Conservation (phyloP, 805 yeast genomes). For the Clavispora asparagi region DNA sequence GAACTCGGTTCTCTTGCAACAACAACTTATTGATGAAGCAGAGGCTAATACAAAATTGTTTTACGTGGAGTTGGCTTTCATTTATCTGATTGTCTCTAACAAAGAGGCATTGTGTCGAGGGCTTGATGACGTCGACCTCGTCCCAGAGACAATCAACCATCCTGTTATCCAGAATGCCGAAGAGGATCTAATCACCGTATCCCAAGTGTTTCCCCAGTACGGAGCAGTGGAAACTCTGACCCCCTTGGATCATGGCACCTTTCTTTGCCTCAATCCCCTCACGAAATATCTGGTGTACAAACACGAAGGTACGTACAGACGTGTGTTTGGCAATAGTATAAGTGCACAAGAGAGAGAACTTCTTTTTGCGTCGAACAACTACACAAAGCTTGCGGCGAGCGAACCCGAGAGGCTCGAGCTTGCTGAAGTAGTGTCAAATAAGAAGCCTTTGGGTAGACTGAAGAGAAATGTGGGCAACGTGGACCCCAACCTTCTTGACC, state of each 20-base stretch:
- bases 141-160: neutral
- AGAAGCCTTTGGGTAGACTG: slow-evolving; percentile 25
- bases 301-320: slow-evolving; percentile 15
- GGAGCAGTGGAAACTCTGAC: slow-evolving; percentile 25
- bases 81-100: slow-evolving; percentile 18
- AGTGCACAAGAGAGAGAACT: slow-evolving; percentile 32
- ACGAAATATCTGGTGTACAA: slow-evolving; percentile 35
- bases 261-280: slow-evolving; percentile 28
- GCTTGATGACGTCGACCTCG: slow-evolving; percentile 1
- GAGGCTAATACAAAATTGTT: slow-evolving; percentile 19
- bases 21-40: slow-evolving; percentile 14
- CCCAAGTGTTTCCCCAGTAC: slow-evolving; percentile 39
- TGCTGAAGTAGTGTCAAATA: slow-evolving; percentile 3
- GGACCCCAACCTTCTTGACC: slow-evolving; percentile 38
- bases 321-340: slow-evolving; percentile 21
- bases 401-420: slow-evolving; percentile 3
- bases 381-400: slow-evolving; percentile 2
- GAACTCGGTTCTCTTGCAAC: slow-evolving; percentile 19
- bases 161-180: slow-evolving; percentile 3
- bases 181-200: slow-evolving; percentile 29
- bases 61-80: slow-evolving; percentile 20
- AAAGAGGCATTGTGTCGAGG: slow-evolving; percentile 13
- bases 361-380: slow-evolving; percentile 26
- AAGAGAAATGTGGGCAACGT: slow-evolving; percentile 27
- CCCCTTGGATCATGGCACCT: slow-evolving; percentile 29